These are phyloP conservation scores for Sequoiadendron giganteum DNA, from an alignment of 75 land plant genomes.

Conservation along the genomic window DNA sequence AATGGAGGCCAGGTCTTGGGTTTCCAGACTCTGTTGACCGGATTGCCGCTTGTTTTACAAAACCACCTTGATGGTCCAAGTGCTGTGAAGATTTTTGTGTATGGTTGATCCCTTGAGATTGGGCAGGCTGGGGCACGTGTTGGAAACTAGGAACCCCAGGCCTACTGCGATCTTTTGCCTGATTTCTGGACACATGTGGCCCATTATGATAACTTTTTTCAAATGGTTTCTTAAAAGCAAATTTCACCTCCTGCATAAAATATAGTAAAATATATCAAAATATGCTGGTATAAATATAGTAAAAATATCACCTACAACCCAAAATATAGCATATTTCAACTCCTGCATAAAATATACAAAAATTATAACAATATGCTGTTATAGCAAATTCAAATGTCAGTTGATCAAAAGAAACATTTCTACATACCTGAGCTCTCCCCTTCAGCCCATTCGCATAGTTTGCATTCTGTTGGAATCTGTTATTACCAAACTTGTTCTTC, in stretches of 20 bases:
- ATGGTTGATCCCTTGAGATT: neutral
- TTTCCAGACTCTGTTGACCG: neutral
- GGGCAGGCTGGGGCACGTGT: neutral
- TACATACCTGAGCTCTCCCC: conserved; percentile 1
- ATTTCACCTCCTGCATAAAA: conserved; percentile 3
- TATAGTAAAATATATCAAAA: neutral
- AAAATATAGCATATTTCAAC: neutral
- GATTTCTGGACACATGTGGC: neutral
- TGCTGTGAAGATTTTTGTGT: neutral
- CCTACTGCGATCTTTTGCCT: neutral
- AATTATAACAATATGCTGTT: neutral
- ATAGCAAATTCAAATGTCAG: neutral
- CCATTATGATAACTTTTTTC: neutral
- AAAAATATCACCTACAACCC: neutral
- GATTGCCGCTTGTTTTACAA: too few relatives aligned
- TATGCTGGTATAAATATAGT: neutral
- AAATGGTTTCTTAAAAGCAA: neutral
- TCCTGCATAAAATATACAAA: neutral
- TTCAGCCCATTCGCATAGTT: neutral
- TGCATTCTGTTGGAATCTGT: neutral
- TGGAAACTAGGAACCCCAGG: neutral
- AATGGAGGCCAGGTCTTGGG: neutral
- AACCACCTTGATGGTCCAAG: neutral
- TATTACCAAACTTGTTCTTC: conserved; percentile 17
- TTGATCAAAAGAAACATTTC: neutral